Percentiles rank a stretch among this genome's conserved stretches.
Evolutionary conservation across 441 rosid genomes (phyloP).

Genomic region (Rhodomyrtus psidioides): DNA sequence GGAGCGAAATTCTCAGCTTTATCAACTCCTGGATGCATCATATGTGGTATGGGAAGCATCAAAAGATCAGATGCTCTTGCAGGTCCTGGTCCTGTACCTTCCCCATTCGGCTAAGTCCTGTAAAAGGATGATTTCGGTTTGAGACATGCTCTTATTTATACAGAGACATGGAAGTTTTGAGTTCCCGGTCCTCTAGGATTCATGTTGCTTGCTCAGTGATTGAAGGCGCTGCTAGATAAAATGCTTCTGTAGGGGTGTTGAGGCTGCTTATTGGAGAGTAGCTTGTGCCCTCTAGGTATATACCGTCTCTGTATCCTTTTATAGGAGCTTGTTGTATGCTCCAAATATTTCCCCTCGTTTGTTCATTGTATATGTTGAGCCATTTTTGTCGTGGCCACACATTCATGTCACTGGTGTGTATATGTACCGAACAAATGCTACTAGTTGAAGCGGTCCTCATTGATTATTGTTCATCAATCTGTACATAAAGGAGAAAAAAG

Average conservation of each 20-base stretch:
- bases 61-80: slow-evolving; percentile 84
- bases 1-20: slow-evolving; percentile 96
- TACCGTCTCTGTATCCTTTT: not conserved
- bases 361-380: not conserved
- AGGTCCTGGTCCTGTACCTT: slow-evolving; percentile 49
- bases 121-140: not conserved
- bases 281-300: not conserved
- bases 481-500: not conserved
- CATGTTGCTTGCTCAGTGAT: not conserved
- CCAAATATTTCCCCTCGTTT: not conserved
- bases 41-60: slow-evolving; percentile 97
- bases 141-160: not conserved
- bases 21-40: slow-evolving; percentile 85
- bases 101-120: slow-evolving; percentile 67
- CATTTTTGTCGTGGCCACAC: not conserved
- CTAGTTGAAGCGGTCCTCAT: not conserved
- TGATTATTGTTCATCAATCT: not conserved
- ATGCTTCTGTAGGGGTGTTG: not conserved
- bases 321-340: not conserved
- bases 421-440: not conserved
- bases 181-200: not conserved
- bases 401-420: not conserved
- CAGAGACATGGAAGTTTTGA: not conserved
- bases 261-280: not conserved
- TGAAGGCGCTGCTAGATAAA: not conserved